Conservation (phyloP, 352 stramenopile species). For the Globisporangium abappressorium region DNA sequence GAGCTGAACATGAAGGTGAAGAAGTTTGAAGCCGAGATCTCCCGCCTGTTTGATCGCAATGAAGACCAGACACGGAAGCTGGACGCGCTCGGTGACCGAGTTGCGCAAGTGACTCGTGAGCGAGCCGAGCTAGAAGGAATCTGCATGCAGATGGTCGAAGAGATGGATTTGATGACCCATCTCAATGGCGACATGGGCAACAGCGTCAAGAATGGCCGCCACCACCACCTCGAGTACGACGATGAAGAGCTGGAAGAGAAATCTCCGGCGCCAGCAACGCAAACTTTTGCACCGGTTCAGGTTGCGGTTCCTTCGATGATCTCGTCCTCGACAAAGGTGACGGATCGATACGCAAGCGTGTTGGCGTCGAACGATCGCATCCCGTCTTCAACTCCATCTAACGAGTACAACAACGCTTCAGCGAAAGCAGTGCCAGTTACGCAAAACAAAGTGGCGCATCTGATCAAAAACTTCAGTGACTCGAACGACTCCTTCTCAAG, state of each 20-base stretch:
- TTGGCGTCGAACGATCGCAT: conserved; percentile 21
- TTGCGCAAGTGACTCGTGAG: conserved; percentile 44
- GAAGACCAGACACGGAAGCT: conserved; percentile 52
- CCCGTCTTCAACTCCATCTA: background rate
- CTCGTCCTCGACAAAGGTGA: conserved; percentile 26
- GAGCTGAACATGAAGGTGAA: conserved; percentile 45
- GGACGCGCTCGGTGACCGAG: conserved; percentile 42
- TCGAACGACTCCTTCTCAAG: conserved; percentile 15
- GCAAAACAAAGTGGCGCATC: conserved; percentile 53
- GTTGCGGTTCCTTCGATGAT: conserved; percentile 2
- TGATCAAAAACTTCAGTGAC: conserved; percentile 71
- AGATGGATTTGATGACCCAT: conserved; percentile 39
- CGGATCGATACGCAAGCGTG: conserved; percentile 48
- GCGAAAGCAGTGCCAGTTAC: conserved; percentile 5
- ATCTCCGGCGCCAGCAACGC: background rate
- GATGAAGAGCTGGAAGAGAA: conserved; percentile 28
- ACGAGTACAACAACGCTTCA: conserved; percentile 17
- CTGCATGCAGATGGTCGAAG: conserved; percentile 54
- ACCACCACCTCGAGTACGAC: background rate
- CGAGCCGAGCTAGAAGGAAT: conserved; percentile 54
- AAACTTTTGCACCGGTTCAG: conserved; percentile 9
- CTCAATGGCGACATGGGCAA: conserved; percentile 14
- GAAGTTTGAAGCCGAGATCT: conserved; percentile 50
- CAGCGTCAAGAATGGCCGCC: conserved; percentile 11
- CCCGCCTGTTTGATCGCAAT: conserved; percentile 43